phyloP scores from a whole-genome alignment of 2,329 filamentous ascomycete genomes.

The Hymenoscyphus fraxineus region DNA sequence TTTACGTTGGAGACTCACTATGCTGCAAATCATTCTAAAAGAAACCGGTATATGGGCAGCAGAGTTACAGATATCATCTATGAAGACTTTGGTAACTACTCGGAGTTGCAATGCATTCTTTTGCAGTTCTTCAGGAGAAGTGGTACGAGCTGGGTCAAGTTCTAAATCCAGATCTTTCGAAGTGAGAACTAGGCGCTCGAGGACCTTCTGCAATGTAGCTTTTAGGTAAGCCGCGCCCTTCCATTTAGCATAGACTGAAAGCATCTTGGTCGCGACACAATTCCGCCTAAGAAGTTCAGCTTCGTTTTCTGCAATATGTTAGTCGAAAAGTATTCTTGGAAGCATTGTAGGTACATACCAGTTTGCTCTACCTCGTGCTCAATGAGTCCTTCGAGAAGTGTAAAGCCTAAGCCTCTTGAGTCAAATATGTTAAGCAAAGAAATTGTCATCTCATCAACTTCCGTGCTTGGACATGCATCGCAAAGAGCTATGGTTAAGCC shows the following conservation, averaged over 20 bases:
- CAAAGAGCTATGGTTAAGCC: constrained; percentile 61
- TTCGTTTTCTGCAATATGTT: constrained; percentile 52
- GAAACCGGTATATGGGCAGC: constrained; percentile 57
- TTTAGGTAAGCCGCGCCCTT: constrained; percentile 62
- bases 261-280: constrained; percentile 69
- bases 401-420: constrained; percentile 58
- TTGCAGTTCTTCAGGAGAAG: constrained; percentile 58
- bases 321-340: neutral
- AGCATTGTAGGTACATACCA: constrained; percentile 38
- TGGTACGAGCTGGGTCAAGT: constrained; percentile 60
- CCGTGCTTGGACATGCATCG: constrained; percentile 61
- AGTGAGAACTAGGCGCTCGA: constrained; percentile 62
- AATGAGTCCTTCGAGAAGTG: constrained; percentile 62
- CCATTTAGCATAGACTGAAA: constrained; percentile 69
- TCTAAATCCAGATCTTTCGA: constrained; percentile 66
- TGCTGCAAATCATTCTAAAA: constrained; percentile 65
- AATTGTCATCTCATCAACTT: constrained; percentile 66
- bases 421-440: constrained; percentile 68
- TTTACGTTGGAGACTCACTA: constrained; percentile 42
- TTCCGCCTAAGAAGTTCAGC: constrained; percentile 64
- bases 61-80: constrained; percentile 66
- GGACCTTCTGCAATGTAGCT: constrained; percentile 61
- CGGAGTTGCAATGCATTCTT: constrained; percentile 64
- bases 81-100: constrained; percentile 67
- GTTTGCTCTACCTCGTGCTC: constrained; percentile 67